A percentile compares a stretch with the other conserved stretches of the same genome.
These are phyloP conservation scores for Millerozyma acaciae DNA, from an alignment of 805 yeast genomes.

Conservation along the genomic window DNA sequence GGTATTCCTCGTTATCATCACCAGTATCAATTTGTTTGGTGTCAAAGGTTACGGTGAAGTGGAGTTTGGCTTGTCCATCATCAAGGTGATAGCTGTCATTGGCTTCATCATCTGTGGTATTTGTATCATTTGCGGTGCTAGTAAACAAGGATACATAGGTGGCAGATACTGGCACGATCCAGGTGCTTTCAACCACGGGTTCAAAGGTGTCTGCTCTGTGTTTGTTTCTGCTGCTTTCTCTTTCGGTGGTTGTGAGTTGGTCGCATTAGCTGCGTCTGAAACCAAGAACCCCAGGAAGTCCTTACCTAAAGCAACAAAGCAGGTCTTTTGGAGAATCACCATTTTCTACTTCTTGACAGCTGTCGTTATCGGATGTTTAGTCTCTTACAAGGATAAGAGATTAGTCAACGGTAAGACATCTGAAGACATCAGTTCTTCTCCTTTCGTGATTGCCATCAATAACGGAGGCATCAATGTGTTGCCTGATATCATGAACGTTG, in stretches of 20 bases:
- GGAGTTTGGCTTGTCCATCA: constrained; percentile 27
- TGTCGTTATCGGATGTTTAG: constrained; percentile 34
- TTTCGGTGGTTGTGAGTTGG: constrained; percentile 36
- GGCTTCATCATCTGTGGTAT: constrained; percentile 36
- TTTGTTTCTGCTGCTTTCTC: constrained; percentile 36
- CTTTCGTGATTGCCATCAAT: constrained; percentile 69
- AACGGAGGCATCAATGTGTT: constrained; percentile 60
- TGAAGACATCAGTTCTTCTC: constrained; percentile 54
- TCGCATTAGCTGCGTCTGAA: constrained; percentile 38
- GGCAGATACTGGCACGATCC: constrained; percentile 27
- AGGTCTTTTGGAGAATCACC: constrained; percentile 42
- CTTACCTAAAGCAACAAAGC: constrained; percentile 40
- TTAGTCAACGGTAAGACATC: constrained; percentile 45
- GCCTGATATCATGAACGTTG: constrained; percentile 72
- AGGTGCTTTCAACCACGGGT: constrained; percentile 35
- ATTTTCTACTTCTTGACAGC: constrained; percentile 34
- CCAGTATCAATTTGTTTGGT: constrained; percentile 30
- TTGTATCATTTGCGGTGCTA: constrained; percentile 35
- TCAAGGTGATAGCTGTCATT: constrained; percentile 31
- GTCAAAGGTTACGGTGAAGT: constrained; percentile 38
- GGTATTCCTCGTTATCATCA: constrained; percentile 27
- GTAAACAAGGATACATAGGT: constrained; percentile 31
- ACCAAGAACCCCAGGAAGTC: constrained; percentile 35
- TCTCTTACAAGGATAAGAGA: constrained; percentile 50
- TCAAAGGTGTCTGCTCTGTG: constrained; percentile 37